phyloP scores from a whole-genome alignment of 2,329 filamentous ascomycete species.

The Tetracladium maxilliforme region DNA sequence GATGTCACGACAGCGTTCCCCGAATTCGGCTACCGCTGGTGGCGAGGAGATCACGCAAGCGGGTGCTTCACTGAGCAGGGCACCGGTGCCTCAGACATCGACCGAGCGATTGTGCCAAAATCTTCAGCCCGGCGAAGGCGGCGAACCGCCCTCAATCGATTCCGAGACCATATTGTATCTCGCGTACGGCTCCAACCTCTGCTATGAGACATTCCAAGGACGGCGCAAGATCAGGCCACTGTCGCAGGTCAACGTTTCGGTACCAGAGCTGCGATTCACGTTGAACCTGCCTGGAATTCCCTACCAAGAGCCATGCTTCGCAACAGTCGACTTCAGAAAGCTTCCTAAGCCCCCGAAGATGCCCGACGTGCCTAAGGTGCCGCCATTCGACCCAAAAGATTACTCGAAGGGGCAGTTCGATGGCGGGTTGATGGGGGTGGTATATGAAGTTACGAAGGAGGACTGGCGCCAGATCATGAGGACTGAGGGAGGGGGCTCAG shows the following conservation, averaged over 20 bases:
- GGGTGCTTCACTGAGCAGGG: too few relatives aligned
- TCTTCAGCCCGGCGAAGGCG: slow-evolving; percentile 7
- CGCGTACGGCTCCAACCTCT: slow-evolving; percentile 87
- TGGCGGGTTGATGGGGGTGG: slow-evolving; percentile 78
- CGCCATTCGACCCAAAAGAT: slow-evolving; percentile 11
- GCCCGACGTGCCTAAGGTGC: slow-evolving; percentile 5
- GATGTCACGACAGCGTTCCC: too few relatives aligned
- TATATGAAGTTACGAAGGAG: slow-evolving; percentile 77
- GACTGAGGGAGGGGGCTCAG: slow-evolving; percentile 74
- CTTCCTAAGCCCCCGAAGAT: slow-evolving; percentile 15
- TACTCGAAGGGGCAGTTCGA: slow-evolving; percentile 51
- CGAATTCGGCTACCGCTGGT: too few relatives aligned
- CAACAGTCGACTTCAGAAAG: slow-evolving; percentile 53
- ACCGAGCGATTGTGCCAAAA: too few relatives aligned
- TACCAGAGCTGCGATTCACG: slow-evolving; percentile 61
- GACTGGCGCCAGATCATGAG: slow-evolving; percentile 81
- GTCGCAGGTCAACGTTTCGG: slow-evolving; percentile 67
- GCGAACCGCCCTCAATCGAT: slow-evolving; percentile 1
- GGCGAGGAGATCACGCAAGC: too few relatives aligned
- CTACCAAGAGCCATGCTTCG: slow-evolving; percentile 85
- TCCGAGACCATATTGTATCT: slow-evolving; percentile 55
- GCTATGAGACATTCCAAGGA: slow-evolving; percentile 64
- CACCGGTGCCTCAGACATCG: too few relatives aligned
- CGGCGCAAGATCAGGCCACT: slow-evolving; percentile 67
- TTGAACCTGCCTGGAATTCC: slow-evolving; percentile 81